Conservation (phyloP, 1,284 basidiomycete genomes). For the Sparassis latifolia region DNA sequence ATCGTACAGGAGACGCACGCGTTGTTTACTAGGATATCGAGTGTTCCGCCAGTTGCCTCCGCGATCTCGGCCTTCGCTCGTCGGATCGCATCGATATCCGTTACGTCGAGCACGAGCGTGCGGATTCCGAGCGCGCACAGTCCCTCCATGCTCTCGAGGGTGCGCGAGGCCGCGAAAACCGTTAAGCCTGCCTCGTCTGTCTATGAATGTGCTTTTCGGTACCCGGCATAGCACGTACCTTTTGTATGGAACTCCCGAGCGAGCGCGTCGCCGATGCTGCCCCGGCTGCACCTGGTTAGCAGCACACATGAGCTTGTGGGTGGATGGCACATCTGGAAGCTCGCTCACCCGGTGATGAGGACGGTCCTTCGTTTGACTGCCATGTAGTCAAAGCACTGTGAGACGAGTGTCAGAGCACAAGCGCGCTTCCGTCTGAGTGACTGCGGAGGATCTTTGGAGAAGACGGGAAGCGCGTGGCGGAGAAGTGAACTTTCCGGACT, state of each 20-base stretch:
- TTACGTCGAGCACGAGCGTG: conserved; percentile 26
- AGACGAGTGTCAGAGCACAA: too few species aligned
- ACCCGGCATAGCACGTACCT: conserved; percentile 11
- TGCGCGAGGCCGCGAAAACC: conserved; percentile 27
- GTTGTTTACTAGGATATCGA: conserved; percentile 14
- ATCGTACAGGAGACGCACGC: neutral
- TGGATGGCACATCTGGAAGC: neutral
- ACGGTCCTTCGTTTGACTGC: conserved; percentile 2
- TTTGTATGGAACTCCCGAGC: conserved; percentile 15
- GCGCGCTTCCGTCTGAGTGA: too few species aligned
- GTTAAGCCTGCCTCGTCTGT: conserved; percentile 16
- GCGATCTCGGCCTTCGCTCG: conserved; percentile 14
- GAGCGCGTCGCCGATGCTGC: conserved; percentile 20
- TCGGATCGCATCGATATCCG: conserved; percentile 15
- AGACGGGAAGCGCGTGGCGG: too few species aligned
- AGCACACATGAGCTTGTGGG: neutral
- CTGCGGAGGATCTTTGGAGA: too few species aligned
- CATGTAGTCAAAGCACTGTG: too few species aligned
- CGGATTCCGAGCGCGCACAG: conserved; percentile 19
- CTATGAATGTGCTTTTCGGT: too few species aligned
- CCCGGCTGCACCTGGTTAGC: conserved; percentile 14
- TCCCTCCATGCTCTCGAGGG: conserved; percentile 17
- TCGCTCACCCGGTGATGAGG: conserved; percentile 12
- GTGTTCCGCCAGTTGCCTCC: conserved; percentile 19
- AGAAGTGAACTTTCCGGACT: too few species aligned